Percentiles rank a stretch among this genome's conserved stretches.
Conservation (phyloP, 1,284 basidiomycete species). For the Mycocalia duriaeana region DNA sequence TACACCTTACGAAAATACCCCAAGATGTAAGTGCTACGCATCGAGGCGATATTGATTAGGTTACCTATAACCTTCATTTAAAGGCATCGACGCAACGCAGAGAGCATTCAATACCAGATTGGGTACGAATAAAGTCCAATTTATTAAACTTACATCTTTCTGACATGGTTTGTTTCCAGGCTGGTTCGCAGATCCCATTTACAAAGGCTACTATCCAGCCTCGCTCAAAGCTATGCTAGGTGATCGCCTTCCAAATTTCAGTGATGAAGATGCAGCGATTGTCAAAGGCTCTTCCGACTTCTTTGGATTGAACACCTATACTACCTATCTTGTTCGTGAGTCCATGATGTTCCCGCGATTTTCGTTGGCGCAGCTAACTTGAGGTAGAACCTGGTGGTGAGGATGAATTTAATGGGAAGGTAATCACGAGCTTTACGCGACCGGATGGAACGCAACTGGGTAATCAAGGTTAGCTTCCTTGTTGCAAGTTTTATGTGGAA, state of each 20-base stretch:
- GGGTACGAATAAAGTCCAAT: no score
- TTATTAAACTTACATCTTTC: no score
- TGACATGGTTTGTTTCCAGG: no score
- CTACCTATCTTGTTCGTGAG: conserved; percentile 67
- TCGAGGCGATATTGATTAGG: not conserved
- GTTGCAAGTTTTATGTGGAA: no score
- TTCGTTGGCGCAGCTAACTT: conserved; percentile 4
- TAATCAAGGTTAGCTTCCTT: no score
- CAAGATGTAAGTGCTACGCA: conserved; percentile 48
- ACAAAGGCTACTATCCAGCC: conserved; percentile 71
- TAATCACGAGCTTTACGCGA: conserved; percentile 63
- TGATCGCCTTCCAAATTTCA: conserved; percentile 64
- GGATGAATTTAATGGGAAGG: conserved; percentile 68
- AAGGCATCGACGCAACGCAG: conserved; percentile 62
- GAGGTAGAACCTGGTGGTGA: conserved; percentile 60
- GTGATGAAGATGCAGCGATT: conserved; percentile 55
- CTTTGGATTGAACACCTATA: conserved; percentile 77
- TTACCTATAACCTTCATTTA: not conserved
- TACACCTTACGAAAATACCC: conserved; percentile 61
- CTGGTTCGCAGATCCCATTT: conserved; percentile 50
- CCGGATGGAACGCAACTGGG: conserved; percentile 71
- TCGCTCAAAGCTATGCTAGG: conserved; percentile 65
- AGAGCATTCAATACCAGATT: conserved; percentile 61
- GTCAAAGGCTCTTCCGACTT: conserved; percentile 76
- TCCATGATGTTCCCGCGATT: conserved; percentile 12